Evolutionary conservation across 1,284 basidiomycete species (phyloP).

Genomic region (Cutaneotrichosporon cutaneum): DNA sequence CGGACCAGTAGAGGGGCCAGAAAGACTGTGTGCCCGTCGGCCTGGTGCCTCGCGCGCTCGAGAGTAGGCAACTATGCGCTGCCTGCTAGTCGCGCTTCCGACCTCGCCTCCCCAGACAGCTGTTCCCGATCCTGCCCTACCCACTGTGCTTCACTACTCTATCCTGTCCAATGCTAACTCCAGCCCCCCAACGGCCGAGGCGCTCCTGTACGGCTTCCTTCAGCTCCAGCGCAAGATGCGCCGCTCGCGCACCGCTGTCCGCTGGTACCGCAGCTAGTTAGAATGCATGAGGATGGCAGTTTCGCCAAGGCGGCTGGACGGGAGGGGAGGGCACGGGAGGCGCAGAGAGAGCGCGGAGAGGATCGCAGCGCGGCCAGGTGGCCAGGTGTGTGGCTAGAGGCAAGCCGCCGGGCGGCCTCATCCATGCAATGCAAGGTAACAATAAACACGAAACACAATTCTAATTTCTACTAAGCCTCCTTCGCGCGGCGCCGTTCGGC

Average conservation of each 20-base stretch:
- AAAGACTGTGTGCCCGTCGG: no score
- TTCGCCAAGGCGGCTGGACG: background rate
- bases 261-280: conserved; percentile 67
- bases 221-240: conserved; percentile 98
- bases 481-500: conserved; percentile 35
- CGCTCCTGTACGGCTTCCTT: conserved; percentile 88
- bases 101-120: background rate
- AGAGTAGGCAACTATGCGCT: no score
- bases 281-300: conserved; percentile 7
- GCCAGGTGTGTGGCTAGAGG: no score
- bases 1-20: no score
- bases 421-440: no score
- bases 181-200: conserved; percentile 73
- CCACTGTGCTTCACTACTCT: background rate
- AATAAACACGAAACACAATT: background rate
- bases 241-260: conserved; percentile 78
- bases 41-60: no score
- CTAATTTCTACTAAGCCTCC: background rate
- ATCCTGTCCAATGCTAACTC: background rate
- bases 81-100: background rate
- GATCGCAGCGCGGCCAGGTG: no score
- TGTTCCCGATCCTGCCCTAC: background rate
- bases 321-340: no score
- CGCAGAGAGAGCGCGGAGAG: no score
- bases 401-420: no score